A percentile compares a stretch with the other conserved stretches of the same genome.
phyloP scores from a whole-genome alignment of 345 rosid genomes.

The Viola odorata region DNA sequence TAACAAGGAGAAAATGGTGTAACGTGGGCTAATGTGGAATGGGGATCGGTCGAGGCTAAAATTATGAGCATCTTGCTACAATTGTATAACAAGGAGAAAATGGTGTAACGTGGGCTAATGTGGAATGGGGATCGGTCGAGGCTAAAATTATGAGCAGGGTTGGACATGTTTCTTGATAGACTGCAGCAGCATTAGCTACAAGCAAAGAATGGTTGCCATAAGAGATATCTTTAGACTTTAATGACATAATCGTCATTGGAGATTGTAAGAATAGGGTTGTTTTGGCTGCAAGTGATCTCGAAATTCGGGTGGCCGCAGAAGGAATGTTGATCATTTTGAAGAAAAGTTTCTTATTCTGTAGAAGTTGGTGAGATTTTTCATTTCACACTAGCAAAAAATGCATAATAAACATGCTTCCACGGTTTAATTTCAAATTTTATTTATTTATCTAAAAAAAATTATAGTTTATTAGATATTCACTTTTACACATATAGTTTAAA shows the following conservation, averaged over 20 bases:
- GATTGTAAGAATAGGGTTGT: constrained; percentile 36
- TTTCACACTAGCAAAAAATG: not conserved
- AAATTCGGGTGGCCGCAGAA: constrained; percentile 52
- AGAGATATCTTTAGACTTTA: constrained; percentile 35
- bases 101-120: constrained; percentile 11
- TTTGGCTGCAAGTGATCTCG: constrained; percentile 31
- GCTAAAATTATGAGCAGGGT: constrained; percentile 42
- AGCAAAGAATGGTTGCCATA: constrained; percentile 25
- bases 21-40: constrained; percentile 23
- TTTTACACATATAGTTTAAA: too few species aligned
- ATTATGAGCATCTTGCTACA: constrained; percentile 35
- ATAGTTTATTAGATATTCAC: too few species aligned
- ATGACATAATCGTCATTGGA: constrained; percentile 40
- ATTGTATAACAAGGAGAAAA: constrained; percentile 39
- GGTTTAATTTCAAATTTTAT: too few species aligned
- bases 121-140: constrained; percentile 43
- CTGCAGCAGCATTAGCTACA: constrained; percentile 30
- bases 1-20: constrained; percentile 27
- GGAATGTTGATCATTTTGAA: constrained; percentile 25
- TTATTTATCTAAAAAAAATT: too few species aligned
- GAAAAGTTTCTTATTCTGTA: constrained; percentile 13
- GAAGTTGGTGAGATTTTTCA: constrained; percentile 10
- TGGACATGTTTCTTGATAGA: constrained; percentile 32
- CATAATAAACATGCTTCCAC: too few species aligned
- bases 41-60: constrained; percentile 44